Evolutionary conservation across 2,329 filamentous ascomycete genomes (phyloP).

Genomic region (Phaeosphaeriaceae sp.): DNA sequence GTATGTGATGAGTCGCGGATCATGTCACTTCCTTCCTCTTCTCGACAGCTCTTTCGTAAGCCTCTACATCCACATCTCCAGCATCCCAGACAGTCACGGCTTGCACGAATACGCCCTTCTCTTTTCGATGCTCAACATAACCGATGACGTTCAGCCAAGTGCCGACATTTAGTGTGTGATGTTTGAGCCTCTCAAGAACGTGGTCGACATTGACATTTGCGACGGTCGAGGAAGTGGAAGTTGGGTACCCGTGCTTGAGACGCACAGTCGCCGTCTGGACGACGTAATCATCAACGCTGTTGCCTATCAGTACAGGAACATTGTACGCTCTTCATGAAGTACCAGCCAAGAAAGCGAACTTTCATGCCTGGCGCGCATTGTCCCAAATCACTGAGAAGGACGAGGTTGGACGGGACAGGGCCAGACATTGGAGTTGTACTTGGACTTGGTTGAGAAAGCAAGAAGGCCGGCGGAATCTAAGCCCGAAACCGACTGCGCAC

Average conservation of each 20-base stretch:
- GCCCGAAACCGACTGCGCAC: constrained; percentile 20
- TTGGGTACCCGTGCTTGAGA: constrained; percentile 72
- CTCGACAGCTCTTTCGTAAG: constrained; percentile 68
- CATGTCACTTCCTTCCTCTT: constrained; percentile 14
- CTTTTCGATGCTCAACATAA: constrained; percentile 61
- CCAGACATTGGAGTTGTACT: constrained; percentile 31
- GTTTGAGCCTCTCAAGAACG: constrained; percentile 69
- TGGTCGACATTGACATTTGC: constrained; percentile 75
- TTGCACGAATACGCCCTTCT: constrained; percentile 63
- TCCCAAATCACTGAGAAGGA: constrained; percentile 57
- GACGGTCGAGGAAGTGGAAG: constrained; percentile 44
- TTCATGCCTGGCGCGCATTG: constrained; percentile 69
- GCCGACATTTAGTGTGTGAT: constrained; percentile 72
- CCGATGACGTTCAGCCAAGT: constrained; percentile 90
- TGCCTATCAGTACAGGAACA: constrained; percentile 15
- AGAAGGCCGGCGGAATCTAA: constrained; percentile 16
- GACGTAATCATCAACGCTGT: constrained; percentile 66
- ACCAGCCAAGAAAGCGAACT: constrained; percentile 93
- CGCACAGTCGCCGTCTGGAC: constrained; percentile 66
- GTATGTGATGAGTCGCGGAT: neutral
- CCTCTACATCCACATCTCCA: constrained; percentile 72
- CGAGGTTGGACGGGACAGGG: constrained; percentile 64
- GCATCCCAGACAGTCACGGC: constrained; percentile 80
- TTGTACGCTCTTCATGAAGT: constrained; percentile 43
- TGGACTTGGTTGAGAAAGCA: constrained; percentile 4